Base-by-base conservation (phyloP, 2,329 filamentous ascomycete species). In the Penicillium sp. region DNA sequence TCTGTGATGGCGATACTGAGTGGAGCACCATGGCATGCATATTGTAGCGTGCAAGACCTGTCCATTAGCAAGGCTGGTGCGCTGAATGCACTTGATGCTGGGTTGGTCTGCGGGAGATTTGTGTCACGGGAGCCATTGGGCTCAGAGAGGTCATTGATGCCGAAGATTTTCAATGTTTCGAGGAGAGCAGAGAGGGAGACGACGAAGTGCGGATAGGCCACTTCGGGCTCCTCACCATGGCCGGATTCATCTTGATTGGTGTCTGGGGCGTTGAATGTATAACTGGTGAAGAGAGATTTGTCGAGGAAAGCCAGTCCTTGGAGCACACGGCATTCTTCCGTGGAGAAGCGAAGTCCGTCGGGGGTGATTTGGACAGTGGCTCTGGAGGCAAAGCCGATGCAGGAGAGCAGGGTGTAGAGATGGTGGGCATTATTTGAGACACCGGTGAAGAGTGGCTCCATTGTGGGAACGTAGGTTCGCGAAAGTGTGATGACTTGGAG, bases 81-180 rank as follows among this genome's bases (percentile, higher is more conserved):
- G 57, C 83, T 89, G 72, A 96, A 96, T 44, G 89, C 89, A 60
- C 87, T 87, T n/a, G 67, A 67, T 74, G 55, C 80, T 24, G 62
- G 56, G 24, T 65, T 64, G 9, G 56, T 58, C n/a, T 63, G 62
- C 20, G 66, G 65, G 29, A 68, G 56, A 44, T 61, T 66, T 43
- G 57, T 57, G 46, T 65, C 63, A 39, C 60, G 62, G 39, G 53
- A 46, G 39, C 55, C 57, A 35, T 57, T 54, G 23, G 53, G 49
- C 4, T 79, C 35, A 75, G 76, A 58, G 5, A 81, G 75, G 12
- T 83, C 78, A 57, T 88, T 87, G 40, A 91, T 81, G 43, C 89
- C 89, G 64, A 98, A 95, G 43, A 98, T 97, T 64, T 96, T 92
- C 6, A 98, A 79, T 0, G 92, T 95, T 72, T 97, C 93, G 46